phyloP scores from a whole-genome alignment of 2,329 filamentous ascomycete genomes.

The Cladosporium velox region DNA sequence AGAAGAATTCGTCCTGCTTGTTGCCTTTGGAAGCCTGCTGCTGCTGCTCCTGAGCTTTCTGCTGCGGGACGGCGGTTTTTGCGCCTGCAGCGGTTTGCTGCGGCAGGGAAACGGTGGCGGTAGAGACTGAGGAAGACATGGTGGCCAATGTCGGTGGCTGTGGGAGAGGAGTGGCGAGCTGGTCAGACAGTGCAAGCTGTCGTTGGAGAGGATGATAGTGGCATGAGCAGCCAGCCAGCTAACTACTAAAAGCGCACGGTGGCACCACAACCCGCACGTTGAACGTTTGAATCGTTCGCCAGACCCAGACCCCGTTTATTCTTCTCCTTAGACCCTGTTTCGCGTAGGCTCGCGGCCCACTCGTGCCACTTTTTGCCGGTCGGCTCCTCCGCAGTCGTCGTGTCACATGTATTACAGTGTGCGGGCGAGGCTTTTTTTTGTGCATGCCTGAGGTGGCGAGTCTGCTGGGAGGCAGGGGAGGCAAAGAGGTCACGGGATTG shows the following conservation, averaged over 20 bases:
- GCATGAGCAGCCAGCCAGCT: not conserved
- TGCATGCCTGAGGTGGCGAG: not conserved
- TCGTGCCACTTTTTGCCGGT: not conserved
- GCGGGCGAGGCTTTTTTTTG: slow-evolving; percentile 3
- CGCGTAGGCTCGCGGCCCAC: not conserved
- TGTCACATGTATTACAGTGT: not conserved
- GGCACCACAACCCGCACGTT: not conserved
- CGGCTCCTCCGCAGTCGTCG: slow-evolving; percentile 15
- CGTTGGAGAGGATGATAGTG: slow-evolving; percentile 5
- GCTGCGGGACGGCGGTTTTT: not conserved
- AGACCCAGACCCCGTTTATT: slow-evolving; percentile 7
- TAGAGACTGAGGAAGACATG: slow-evolving; percentile 32
- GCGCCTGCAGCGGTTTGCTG: slow-evolving; percentile 2
- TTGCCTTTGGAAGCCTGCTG: slow-evolving; percentile 3
- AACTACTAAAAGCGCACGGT: not conserved
- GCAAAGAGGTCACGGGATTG: slow-evolving; percentile 3
- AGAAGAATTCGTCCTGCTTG: slow-evolving; percentile 73
- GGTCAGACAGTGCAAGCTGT: slow-evolving; percentile 13
- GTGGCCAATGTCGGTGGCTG: slow-evolving; percentile 20
- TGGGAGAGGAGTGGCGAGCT: not conserved
- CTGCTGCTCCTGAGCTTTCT: slow-evolving; percentile 9
- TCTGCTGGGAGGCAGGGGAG: not conserved
- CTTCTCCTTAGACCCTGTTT: slow-evolving; percentile 9
- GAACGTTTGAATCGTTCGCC: slow-evolving; percentile 13
- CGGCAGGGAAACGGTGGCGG: slow-evolving; percentile 27